Evolutionary conservation across 352 stramenopile genomes (phyloP).

Genomic region (Phytophthora palmivora): DNA sequence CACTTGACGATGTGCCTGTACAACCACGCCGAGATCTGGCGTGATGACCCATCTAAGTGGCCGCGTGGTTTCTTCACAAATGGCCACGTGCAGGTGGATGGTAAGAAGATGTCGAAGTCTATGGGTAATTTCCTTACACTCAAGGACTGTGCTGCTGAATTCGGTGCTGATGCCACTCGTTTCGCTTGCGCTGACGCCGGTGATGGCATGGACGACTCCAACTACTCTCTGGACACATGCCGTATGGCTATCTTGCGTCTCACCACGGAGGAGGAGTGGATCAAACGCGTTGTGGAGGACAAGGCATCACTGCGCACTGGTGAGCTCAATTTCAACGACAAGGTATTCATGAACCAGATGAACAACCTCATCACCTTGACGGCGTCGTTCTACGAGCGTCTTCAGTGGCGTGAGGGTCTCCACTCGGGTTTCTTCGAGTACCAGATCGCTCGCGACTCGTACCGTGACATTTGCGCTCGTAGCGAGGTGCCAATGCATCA

Average conservation of each 20-base stretch:
- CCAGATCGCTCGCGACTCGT: constrained; percentile 97
- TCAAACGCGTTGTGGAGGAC: constrained; percentile 92
- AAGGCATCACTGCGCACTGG: constrained; percentile 84
- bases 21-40: constrained; percentile 99
- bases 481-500: constrained; percentile 91
- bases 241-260: constrained; percentile 98
- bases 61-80: constrained; percentile 99
- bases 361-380: constrained; percentile 94
- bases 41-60: constrained; percentile 97
- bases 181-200: constrained; percentile 98
- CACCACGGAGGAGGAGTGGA: constrained; percentile 98
- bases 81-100: constrained; percentile 97
- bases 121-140: constrained; percentile 99
- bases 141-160: constrained; percentile 96
- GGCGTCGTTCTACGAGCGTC: constrained; percentile 87
- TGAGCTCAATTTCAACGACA: constrained; percentile 92
- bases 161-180: constrained; percentile 95
- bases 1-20: constrained; percentile 99
- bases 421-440: constrained; percentile 99
- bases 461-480: constrained; percentile 95
- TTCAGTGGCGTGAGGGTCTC: constrained; percentile 97
- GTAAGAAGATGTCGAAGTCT: constrained; percentile 99
- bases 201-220: constrained; percentile 98
- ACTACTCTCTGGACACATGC: constrained; percentile 98
- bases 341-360: constrained; percentile 98